phyloP scores from a whole-genome alignment of 2,329 filamentous ascomycete genomes.

The Periconia sp. region DNA sequence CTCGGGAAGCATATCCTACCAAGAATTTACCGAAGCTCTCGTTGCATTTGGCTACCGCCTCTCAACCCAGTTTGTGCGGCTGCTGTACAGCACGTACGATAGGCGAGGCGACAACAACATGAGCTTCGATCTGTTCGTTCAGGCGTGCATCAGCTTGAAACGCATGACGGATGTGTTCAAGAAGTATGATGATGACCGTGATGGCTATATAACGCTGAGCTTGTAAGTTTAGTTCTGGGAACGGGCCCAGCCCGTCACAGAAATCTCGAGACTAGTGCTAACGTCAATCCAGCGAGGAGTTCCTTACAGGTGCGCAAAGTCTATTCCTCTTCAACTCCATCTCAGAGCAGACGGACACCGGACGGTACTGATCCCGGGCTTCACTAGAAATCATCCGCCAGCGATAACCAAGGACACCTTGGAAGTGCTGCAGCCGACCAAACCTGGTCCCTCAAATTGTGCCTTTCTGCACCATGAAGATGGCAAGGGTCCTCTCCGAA shows the following conservation, averaged over 20 bases:
- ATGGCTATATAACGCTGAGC: slow-evolving; percentile 74
- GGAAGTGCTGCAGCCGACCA: neutral
- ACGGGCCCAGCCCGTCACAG: neutral
- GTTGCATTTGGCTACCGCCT: slow-evolving; percentile 92
- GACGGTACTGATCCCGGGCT: slow-evolving; percentile 59
- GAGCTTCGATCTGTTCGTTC: slow-evolving; percentile 91
- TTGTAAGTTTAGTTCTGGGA: slow-evolving; percentile 61
- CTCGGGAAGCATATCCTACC: slow-evolving; percentile 82
- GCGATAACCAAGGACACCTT: slow-evolving; percentile 26
- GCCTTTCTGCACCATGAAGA: no score
- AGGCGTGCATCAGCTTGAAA: slow-evolving; percentile 95
- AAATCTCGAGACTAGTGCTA: slow-evolving; percentile 6
- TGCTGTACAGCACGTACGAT: slow-evolving; percentile 90
- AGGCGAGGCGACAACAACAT: slow-evolving; percentile 54
- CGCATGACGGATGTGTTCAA: slow-evolving; percentile 99
- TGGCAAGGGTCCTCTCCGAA: no score
- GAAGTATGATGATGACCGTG: slow-evolving; percentile 95
- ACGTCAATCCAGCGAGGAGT: slow-evolving; percentile 52
- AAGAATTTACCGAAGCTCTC: slow-evolving; percentile 89
- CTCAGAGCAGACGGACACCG: slow-evolving; percentile 57
- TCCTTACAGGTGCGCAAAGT: slow-evolving; percentile 61
- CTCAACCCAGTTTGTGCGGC: slow-evolving; percentile 79
- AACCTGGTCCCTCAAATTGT: neutral
- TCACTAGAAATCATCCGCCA: slow-evolving; percentile 54
- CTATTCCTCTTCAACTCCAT: slow-evolving; percentile 62